Base-by-base conservation (phyloP, 495 filamentous ascomycete species). In the Tuber umbilicatum region DNA sequence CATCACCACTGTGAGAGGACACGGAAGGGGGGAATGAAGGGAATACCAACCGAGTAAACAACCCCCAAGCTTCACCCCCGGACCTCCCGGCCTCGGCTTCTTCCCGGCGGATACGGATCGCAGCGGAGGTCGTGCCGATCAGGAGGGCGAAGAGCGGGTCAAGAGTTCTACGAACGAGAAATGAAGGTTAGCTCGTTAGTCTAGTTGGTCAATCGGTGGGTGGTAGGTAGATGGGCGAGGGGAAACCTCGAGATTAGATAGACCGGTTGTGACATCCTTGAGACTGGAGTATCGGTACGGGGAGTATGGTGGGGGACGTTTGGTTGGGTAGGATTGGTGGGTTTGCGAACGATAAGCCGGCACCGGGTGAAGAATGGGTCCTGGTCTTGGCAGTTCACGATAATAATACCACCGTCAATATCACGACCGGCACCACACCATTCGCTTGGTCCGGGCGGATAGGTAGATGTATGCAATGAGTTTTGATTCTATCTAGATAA, bases 121-220 rank as follows among this genome's bases (percentile, higher is more conserved):
- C 85, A 16, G 90, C 89, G 2, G 91, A 91, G 35, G 86, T 85
- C 21, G 88, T 70, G 17, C 91, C 95, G 81, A 97, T 94, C 71
- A 88, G 83, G 60, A 97, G 75, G 60, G 93, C 95, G 82, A 97
- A 99, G 76, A 97, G 80, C 31, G 94, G 95, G 81, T 99, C 95
- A 35, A 88, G 89, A 70, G 88, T 80, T 83, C 93, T 94, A 75
- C 23, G 12, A 50, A 50, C n/a, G 23, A 50, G 45, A 23, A 23
- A 19, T 9, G 45, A 21, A 35, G 38, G 19, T 43, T 55, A 73
- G 35, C 0, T 27, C 19, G 16, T 47, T 39, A n/a, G n/a, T 40
- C 19, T 19, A 4, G 16, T 45, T 16, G 72, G n/a, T 68, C 37
- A 43, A 23, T 7, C 10, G 19, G n/a, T 19, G 14, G 27, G n/a